phyloP scores from a whole-genome alignment of 495 filamentous ascomycete genomes.

The Aspergillus olivimuriae region DNA sequence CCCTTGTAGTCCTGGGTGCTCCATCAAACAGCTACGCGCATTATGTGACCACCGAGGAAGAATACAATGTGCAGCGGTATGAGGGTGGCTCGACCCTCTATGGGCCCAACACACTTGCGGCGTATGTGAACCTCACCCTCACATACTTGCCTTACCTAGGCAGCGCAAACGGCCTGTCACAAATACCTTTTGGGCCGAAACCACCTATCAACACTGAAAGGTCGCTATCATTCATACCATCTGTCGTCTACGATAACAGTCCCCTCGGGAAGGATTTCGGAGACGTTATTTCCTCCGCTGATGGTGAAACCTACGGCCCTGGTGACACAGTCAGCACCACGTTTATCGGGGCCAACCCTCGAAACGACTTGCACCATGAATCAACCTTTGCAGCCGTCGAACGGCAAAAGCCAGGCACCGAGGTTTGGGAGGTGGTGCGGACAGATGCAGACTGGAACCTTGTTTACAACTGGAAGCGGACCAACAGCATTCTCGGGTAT shows the following conservation, averaged over 20 bases:
- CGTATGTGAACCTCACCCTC: conserved; percentile 81
- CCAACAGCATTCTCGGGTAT: conserved; percentile 60
- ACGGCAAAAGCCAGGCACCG: conserved; percentile 41
- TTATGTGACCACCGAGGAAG: conserved; percentile 90
- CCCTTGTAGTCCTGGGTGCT: conserved; percentile 81
- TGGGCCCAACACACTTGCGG: conserved; percentile 84
- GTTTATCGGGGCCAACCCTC: conserved; percentile 86
- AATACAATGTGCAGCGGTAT: conserved; percentile 86
- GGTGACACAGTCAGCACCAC: conserved; percentile 54
- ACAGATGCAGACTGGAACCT: conserved; percentile 76
- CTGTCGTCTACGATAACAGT: conserved; percentile 68
- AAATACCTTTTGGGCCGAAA: conserved; percentile 48
- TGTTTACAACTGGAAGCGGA: conserved; percentile 75
- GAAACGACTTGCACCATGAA: conserved; percentile 78
- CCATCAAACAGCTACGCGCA: conserved; percentile 95
- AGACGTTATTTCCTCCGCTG: conserved; percentile 57
- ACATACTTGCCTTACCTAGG: conserved; percentile 65
- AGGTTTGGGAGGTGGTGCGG: conserved; percentile 58
- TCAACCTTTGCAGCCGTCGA: conserved; percentile 78
- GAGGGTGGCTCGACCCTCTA: conserved; percentile 95
- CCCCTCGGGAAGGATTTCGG: conserved; percentile 71
- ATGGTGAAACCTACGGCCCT: conserved; percentile 40
- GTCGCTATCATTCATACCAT: conserved; percentile 74
- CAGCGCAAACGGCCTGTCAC: conserved; percentile 35
- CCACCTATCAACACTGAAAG: conserved; percentile 80